phyloP scores from a whole-genome alignment of 2,329 filamentous ascomycete species.

The Ceratocystis lukuohia region DNA sequence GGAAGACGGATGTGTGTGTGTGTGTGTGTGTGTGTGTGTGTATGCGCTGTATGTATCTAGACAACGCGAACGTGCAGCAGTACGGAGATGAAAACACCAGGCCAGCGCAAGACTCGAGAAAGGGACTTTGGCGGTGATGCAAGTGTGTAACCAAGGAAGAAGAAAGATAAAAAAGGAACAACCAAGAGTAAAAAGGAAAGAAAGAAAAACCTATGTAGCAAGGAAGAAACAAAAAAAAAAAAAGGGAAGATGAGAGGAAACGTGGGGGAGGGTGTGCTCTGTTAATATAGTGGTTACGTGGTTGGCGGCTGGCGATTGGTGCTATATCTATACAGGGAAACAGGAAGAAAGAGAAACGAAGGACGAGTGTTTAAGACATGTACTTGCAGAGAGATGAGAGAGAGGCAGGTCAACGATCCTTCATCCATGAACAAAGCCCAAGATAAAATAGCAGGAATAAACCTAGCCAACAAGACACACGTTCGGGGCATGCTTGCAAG shows the following conservation, averaged over 20 bases:
- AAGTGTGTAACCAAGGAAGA: neutral
- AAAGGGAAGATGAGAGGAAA: neutral
- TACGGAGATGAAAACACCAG: neutral
- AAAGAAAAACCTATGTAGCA: neutral
- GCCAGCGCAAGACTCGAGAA: neutral
- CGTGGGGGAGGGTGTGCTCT: neutral
- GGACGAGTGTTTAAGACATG: neutral
- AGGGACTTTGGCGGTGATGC: neutral
- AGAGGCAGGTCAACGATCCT: neutral
- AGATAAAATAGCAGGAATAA: conserved; percentile 2
- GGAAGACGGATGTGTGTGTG: neutral
- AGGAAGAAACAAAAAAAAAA: neutral
- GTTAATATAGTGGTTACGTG: conserved; percentile 10
- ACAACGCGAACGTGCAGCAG: neutral
- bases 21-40: neutral
- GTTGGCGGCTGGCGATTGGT: neutral
- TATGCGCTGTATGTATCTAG: too few relatives aligned
- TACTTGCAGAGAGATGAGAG: too few relatives aligned
- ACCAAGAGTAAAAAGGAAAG: neutral
- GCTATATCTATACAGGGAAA: neutral
- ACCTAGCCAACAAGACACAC: neutral
- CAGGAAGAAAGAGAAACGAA: neutral
- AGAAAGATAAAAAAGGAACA: neutral
- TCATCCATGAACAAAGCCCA: neutral
- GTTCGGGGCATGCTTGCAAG: too few relatives aligned